Base-by-base conservation (phyloP, 371 early-diverging fungal genomes). In the Mucor mucedo region DNA sequence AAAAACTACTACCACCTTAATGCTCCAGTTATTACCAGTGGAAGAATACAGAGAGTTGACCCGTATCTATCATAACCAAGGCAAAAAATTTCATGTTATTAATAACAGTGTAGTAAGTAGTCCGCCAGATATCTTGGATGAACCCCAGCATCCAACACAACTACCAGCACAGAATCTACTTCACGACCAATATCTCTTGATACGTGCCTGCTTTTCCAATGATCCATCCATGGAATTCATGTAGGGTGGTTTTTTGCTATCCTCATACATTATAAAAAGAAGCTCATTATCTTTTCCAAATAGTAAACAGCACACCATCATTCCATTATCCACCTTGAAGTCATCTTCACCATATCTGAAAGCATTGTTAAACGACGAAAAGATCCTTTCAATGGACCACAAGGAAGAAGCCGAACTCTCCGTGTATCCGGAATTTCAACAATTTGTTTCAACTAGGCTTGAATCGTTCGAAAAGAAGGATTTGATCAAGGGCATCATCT, bases 11-110 rank as follows among this genome's bases (percentile, higher is more conserved):
- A 60, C 65, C 27, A 49, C 56, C 4, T 7, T 71, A 8, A 27
- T 71, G 3, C 47, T 66, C 29, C 67, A 64, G 32, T 11, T 71
- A 42, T 29, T 71, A 6, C 32, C 71, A 21, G 28, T 49, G 5
- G 68, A 71, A 29, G 68, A 71, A 55, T 67, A 64, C 55, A 67
- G 52, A 38, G 64, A 71, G 9, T 35, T 70, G n/a, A 45, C 50
- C 11, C 48, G 27, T 10, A 49, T 62, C 9, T 62, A 62, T 41
- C 62, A 44, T 16, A 52, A 50, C 40, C 44, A 54, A 10, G 41
- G 56, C 11, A 52, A 50, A 39, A 56, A 54, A 55, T 54, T 58
- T 52, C 57, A 65, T 33, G 28, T 70, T 38, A 42, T 58, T 2
- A 27, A 33, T 14, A 10, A 50, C 11, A 50, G 4, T 21, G 32